A percentile compares a stretch with the other conserved stretches of the same genome.
Conservation (phyloP, 1,139 yeast species). For the Diutina rugosa region DNA sequence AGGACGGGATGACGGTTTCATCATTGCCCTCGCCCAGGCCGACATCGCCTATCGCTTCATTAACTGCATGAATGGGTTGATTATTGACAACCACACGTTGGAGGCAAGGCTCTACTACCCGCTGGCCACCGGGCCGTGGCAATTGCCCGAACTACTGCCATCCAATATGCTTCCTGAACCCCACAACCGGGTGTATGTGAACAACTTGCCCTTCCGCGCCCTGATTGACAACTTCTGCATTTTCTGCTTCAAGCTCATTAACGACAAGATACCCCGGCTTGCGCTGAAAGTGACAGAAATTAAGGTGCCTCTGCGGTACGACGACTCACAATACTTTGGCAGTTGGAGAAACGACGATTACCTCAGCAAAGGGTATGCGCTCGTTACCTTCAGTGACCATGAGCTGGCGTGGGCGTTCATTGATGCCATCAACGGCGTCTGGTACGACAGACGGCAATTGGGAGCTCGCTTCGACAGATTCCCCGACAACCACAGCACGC, state of each 20-base stretch:
- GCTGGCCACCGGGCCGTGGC: not conserved
- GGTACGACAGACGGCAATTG: slow-evolving; percentile 44
- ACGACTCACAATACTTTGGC: no score
- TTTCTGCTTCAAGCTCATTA: not conserved
- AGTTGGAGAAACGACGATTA: not conserved
- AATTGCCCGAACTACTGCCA: not conserved
- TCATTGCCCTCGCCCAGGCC: not conserved
- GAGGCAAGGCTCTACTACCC: not conserved
- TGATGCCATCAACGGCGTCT: slow-evolving; percentile 31
- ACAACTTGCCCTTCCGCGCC: slow-evolving; percentile 47
- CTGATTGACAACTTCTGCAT: slow-evolving; percentile 17
- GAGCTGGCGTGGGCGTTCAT: slow-evolving; percentile 41
- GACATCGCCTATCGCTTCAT: not conserved
- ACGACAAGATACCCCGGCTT: slow-evolving; percentile 2
- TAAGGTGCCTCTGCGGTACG: slow-evolving; percentile 34
- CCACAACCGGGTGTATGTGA: slow-evolving; percentile 33
- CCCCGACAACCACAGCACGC: slow-evolving; percentile 11
- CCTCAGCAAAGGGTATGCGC: slow-evolving; percentile 44
- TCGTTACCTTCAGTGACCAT: slow-evolving; percentile 39
- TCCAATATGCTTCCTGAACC: slow-evolving; percentile 7
- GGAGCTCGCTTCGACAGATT: slow-evolving; percentile 47
- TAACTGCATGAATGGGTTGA: not conserved
- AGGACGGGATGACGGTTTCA: not conserved
- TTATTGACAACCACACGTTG: not conserved
- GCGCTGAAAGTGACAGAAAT: slow-evolving; percentile 27